Evolutionary conservation across 495 filamentous ascomycete species (phyloP), one percentile per base, ranked within the genome.

Genomic region (Penicillium dipodomyicola): DNA sequence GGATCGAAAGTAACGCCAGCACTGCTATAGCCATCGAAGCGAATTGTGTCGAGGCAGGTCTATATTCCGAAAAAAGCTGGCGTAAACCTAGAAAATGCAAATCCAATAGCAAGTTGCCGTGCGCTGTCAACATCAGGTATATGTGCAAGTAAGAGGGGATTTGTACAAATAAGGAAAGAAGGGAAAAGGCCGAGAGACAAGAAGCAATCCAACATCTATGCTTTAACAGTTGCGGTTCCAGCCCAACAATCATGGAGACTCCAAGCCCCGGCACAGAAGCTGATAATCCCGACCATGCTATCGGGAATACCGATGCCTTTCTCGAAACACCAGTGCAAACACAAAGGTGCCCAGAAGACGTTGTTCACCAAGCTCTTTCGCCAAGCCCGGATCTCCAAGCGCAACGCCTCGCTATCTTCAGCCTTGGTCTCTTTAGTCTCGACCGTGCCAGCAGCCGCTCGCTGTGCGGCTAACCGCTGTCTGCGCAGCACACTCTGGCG

Each of bases 261-360:
- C 77, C 77, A 77, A 51, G 67, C 68, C 11, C 70, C 75, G 19
- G 75, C 85, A 58, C 83, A 69, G 58, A 96, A 80, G 68, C 86
- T 84, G 53, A 88, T 76, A 19, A 85, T 65, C 0, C 88, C 87
- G 0, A 84, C 85, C 40, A 92, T 69, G 51, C 70, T 80, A 14
- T 84, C 89, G 29, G 92, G 74, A 51, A 84, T 66, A 0, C 86
- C 89, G 35, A 96, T 63, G 0, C 91, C 91, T 54, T 84, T 74
- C 69, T 90, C 87, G 17, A 85, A 64, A 64, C 89, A 88, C 89
- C 89, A 96, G 76, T 96, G 93, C 27, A 96, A 52, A 52, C 82
- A 84, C 67, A 87, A 65, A 23, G 84, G 84, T 5, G 79, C 75
- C 78, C 83, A 87, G 49, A 79, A 77, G 43, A 72, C 63, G 62